Base-by-base conservation (phyloP, 164 flowering plant genomes). In the Warburgia ugandensis region DNA sequence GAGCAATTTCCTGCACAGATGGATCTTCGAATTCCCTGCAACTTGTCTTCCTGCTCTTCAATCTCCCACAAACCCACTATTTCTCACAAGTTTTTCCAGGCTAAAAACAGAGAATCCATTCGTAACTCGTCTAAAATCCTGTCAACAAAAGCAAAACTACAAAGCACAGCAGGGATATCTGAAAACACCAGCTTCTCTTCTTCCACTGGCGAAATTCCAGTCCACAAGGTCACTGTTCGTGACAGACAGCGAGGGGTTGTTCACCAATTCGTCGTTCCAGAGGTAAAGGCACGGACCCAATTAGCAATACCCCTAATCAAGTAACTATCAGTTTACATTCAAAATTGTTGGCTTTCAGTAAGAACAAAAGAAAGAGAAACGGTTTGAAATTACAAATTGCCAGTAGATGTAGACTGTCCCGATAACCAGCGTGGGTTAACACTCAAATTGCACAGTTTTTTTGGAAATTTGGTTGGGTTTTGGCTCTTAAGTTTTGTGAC, bases 241-340 rank as follows among this genome's bases (percentile, higher is more conserved):
- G 97, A 91, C 60, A 63, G 87, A 35, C 73, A 73, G 47, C 82
- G 87, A 19, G 95, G 83, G 1, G 65, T 82, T n/a, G 74, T 71
- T 45, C 95, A 90, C 63, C 76, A 84, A 36, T 90, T 86, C 76
- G 32, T 67, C 17, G 97, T 90, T 21, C 97, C 97, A 2, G 95
- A 90, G 95, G 97, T 86, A n/a, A 5, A 16, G 16, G 27, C 33
- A 27, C 33, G 6, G 19, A n/a, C 13, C n/a, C 10, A 6, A 21
- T 23, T 19, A n/a, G 9, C 6, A 8, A 16, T 14, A 43, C 11
- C 25, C 12, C 13, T 2, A 20, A 3, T 9, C 28, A 44, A 11
- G 23, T 21, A 23, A 23, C 6, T 20, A n/a, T 14, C 9, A 44
- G 47, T 5, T 10, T 23, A 41, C 3, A 16, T 16, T 41, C 26